These are phyloP conservation scores for Kuraishia piskuri DNA, from an alignment of 805 yeast genomes.

Conservation along the genomic window DNA sequence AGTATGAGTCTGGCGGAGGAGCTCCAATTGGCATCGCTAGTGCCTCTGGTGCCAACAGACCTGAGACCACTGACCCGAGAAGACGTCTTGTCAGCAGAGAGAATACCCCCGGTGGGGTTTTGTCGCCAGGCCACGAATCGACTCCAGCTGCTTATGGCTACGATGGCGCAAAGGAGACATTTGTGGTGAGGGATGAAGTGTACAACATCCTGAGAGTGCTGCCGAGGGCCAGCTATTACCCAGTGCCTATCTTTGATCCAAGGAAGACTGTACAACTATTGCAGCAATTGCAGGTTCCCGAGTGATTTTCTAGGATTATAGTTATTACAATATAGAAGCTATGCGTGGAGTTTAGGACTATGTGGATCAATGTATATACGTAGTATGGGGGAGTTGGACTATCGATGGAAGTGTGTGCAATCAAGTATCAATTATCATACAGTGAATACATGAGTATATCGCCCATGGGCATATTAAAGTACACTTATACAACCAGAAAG, in stretches of 20 bases:
- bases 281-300: constrained; percentile 9
- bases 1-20: not conserved
- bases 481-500: too few species aligned
- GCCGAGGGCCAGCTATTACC: constrained; percentile 52
- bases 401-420: too few species aligned
- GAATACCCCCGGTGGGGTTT: not conserved
- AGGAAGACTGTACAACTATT: constrained; percentile 35
- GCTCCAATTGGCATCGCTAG: not conserved
- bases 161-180: constrained; percentile 9
- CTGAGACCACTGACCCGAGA: not conserved
- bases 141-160: constrained; percentile 6
- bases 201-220: constrained; percentile 45
- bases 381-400: too few species aligned
- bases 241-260: constrained; percentile 44
- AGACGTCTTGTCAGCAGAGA: not conserved
- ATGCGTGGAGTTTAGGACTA: too few species aligned
- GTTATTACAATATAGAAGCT: not conserved
- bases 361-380: too few species aligned
- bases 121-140: constrained; percentile 2
- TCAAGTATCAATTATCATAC: too few species aligned
- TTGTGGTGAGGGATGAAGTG: constrained; percentile 30
- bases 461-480: too few species aligned
- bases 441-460: too few species aligned
- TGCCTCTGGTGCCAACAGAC: not conserved
- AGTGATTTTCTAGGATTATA: too few species aligned